Conservation (phyloP, 2,329 filamentous ascomycete species). For the Alternaria rosae region DNA sequence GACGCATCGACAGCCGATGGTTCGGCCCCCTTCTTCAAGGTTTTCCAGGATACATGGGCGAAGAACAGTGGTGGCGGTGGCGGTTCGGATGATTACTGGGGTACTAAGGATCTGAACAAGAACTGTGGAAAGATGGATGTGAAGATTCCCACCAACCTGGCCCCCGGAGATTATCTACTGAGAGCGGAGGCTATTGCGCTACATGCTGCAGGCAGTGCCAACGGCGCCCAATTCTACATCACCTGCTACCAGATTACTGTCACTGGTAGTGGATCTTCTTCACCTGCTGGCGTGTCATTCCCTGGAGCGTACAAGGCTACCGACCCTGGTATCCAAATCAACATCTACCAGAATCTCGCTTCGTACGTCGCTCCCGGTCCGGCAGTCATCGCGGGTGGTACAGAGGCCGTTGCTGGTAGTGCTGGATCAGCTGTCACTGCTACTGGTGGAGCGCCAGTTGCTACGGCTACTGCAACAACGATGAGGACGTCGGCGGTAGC, state of each 20-base stretch:
- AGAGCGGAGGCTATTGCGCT: slow-evolving; percentile 67
- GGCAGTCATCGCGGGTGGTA: slow-evolving; percentile 43
- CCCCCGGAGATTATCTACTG: slow-evolving; percentile 59
- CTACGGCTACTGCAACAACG: slow-evolving; percentile 22
- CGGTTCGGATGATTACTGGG: slow-evolving; percentile 60
- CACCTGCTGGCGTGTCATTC: slow-evolving; percentile 56
- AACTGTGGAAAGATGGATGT: slow-evolving; percentile 59
- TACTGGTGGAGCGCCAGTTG: slow-evolving; percentile 22
- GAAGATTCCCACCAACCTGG: slow-evolving; percentile 61
- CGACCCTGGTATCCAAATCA: slow-evolving; percentile 67
- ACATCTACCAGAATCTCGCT: slow-evolving; percentile 62
- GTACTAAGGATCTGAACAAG: slow-evolving; percentile 56
- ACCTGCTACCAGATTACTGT: slow-evolving; percentile 67
- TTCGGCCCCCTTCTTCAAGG: slow-evolving; percentile 64
- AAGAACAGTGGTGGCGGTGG: slow-evolving; percentile 50
- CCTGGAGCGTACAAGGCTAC: slow-evolving; percentile 64
- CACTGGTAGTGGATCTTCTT: slow-evolving; percentile 61
- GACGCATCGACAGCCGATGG: slow-evolving; percentile 59
- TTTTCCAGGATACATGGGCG: slow-evolving; percentile 62
- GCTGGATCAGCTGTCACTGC: slow-evolving; percentile 30
- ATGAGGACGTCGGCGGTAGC: slow-evolving; percentile 13
- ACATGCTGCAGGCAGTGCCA: slow-evolving; percentile 55
- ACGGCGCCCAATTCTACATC: slow-evolving; percentile 56
- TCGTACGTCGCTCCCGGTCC: slow-evolving; percentile 63
- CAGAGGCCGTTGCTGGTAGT: slow-evolving; percentile 37